Percentiles rank a stretch among this genome's conserved stretches.
Evolutionary conservation across 2,329 filamentous ascomycete genomes (phyloP).

Genomic region (Verticillium isaacii): DNA sequence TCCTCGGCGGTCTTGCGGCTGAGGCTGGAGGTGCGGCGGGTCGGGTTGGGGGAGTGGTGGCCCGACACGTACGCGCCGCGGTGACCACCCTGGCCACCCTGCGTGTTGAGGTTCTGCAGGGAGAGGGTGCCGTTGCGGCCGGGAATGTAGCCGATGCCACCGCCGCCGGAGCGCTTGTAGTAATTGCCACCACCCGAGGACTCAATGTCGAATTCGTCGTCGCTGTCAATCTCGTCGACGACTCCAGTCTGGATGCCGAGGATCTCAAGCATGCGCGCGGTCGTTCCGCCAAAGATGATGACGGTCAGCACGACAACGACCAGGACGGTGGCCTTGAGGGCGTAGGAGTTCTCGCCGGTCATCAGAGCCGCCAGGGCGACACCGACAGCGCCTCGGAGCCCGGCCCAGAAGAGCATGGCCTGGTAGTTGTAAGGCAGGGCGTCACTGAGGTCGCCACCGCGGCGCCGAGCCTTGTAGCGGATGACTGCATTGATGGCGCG

Average conservation of each 20-base stretch:
- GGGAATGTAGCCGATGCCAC: constrained; percentile 71
- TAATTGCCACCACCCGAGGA: constrained; percentile 66
- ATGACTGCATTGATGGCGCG: constrained; percentile 89
- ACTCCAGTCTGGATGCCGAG: constrained; percentile 94
- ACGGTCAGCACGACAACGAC: constrained; percentile 96
- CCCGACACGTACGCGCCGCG: constrained; percentile 49
- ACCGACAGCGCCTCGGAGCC: constrained; percentile 88
- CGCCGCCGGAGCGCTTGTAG: constrained; percentile 69
- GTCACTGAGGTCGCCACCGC: constrained; percentile 70
- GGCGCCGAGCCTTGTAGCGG: constrained; percentile 73
- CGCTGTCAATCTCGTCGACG: constrained; percentile 93
- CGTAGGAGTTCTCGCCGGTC: constrained; percentile 73
- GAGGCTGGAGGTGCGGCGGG: constrained; percentile 39
- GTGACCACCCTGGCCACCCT: constrained; percentile 38
- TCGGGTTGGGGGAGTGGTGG: constrained; percentile 42
- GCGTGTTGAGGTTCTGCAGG: constrained; percentile 51
- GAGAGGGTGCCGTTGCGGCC: constrained; percentile 58
- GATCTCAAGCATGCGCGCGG: constrained; percentile 95
- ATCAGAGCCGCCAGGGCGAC: constrained; percentile 90
- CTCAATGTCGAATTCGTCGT: constrained; percentile 98
- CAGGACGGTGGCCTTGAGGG: constrained; percentile 88
- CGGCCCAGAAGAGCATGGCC: constrained; percentile 99
- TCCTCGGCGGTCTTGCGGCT: constrained; percentile 52
- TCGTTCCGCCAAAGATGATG: constrained; percentile 98
- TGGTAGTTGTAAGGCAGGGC: constrained; percentile 94